Evolutionary conservation across 2,329 filamentous ascomycete genomes (phyloP).

Genomic region (Periconia macrospinosa): DNA sequence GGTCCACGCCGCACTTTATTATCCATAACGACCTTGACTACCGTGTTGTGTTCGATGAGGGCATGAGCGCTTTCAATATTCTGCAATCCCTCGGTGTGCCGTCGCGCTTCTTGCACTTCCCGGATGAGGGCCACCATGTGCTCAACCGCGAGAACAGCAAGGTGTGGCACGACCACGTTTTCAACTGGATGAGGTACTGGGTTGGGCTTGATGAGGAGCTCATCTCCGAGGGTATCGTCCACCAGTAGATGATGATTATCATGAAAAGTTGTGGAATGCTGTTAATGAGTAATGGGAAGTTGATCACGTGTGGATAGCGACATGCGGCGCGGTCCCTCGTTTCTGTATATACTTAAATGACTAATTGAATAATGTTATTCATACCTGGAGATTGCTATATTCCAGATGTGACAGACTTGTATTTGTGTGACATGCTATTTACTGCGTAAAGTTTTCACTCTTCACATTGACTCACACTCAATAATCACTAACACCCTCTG

Average conservation of each 20-base stretch:
- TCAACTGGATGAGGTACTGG: constrained; percentile 41
- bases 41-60: constrained; percentile 82
- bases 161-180: constrained; percentile 71
- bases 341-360: not conserved
- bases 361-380: not conserved
- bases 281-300: not conserved
- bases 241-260: constrained; percentile 19
- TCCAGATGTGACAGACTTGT: too few relatives aligned
- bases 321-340: not conserved
- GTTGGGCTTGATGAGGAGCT: constrained; percentile 34
- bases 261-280: not conserved
- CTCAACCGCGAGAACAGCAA: constrained; percentile 86
- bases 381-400: not conserved
- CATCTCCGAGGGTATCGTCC: constrained; percentile 33
- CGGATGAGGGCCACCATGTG: constrained; percentile 80
- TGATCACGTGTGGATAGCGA: not conserved
- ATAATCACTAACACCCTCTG: too few relatives aligned
- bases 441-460: too few relatives aligned
- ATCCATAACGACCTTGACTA: constrained; percentile 91
- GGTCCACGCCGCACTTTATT: constrained; percentile 83
- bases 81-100: constrained; percentile 75
- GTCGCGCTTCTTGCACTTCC: constrained; percentile 77
- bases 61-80: constrained; percentile 81
- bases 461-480: too few relatives aligned
- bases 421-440: too few relatives aligned